Conservation (phyloP, 73 alveolate genomes). For the Stentor coeruleus region DNA sequence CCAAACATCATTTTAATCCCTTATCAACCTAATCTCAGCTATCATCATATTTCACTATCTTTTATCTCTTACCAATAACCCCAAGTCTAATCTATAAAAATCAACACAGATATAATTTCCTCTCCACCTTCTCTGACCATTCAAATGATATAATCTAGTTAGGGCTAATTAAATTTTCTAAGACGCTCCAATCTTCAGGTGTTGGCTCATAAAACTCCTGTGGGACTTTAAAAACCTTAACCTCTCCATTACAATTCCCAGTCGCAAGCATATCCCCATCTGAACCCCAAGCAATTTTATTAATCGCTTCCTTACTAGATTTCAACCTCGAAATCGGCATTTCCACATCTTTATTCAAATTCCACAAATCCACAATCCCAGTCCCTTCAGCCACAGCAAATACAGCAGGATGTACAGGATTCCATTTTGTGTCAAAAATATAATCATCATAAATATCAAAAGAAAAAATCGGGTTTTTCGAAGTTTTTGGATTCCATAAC, state of each 20-base stretch:
- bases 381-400: conserved; percentile 83
- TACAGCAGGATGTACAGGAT: conserved; percentile 75
- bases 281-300: conserved; percentile 68
- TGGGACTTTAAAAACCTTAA: conserved; percentile 44
- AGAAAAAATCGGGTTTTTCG: conserved; percentile 57
- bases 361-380: conserved; percentile 84
- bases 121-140: too few species aligned
- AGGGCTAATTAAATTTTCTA: background rate
- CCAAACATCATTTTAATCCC: too few species aligned
- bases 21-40: too few species aligned
- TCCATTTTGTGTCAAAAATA: conserved; percentile 82
- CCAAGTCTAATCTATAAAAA: too few species aligned
- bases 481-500: conserved; percentile 70
- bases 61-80: too few species aligned
- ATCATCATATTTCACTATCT: too few species aligned
- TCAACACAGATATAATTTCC: too few species aligned
- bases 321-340: conserved; percentile 55
- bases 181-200: conserved; percentile 12
- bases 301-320: conserved; percentile 56
- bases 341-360: conserved; percentile 76
- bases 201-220: conserved; percentile 33
- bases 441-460: conserved; percentile 74
- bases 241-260: conserved; percentile 72
- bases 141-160: too few species aligned
- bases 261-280: conserved; percentile 79